A percentile compares a stretch with the other conserved stretches of the same genome.
Conservation (phyloP, 2,329 filamentous ascomycete species). For the Capronia americana region DNA sequence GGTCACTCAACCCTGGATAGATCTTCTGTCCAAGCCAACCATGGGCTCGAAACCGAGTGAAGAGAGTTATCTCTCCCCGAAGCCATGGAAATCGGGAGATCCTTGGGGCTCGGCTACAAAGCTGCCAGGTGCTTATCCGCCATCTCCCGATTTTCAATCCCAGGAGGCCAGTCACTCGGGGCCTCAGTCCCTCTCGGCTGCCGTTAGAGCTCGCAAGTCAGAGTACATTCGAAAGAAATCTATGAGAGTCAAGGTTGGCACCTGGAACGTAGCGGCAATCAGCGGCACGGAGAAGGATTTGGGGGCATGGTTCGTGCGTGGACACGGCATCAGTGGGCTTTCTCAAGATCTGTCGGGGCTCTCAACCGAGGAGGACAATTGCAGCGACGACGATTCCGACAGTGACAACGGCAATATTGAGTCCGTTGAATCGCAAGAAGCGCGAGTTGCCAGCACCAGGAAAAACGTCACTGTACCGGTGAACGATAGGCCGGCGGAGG, state of each 20-base stretch:
- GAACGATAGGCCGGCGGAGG: conserved; percentile 54
- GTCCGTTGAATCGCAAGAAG: conserved; percentile 56
- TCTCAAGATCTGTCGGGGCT: conserved; percentile 67
- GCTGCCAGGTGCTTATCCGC: conserved; percentile 59
- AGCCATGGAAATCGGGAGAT: conserved; percentile 34
- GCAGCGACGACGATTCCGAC: conserved; percentile 34
- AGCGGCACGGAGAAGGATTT: conserved; percentile 87
- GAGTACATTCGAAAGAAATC: conserved; percentile 80
- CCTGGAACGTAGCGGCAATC: conserved; percentile 91
- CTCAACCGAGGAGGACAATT: conserved; percentile 39
- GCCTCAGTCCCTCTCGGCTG: conserved; percentile 58
- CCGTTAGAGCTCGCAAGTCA: conserved; percentile 71
- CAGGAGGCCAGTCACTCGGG: conserved; percentile 39
- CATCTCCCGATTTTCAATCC: conserved; percentile 34
- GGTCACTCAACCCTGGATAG: neutral
- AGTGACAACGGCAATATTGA: conserved; percentile 44
- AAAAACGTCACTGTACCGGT: conserved; percentile 53
- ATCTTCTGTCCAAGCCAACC: conserved; percentile 6
- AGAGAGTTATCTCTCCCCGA: conserved; percentile 27
- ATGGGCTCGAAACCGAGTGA: conserved; percentile 30
- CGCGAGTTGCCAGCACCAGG: conserved; percentile 50
- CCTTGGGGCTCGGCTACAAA: conserved; percentile 43
- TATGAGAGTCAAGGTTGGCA: conserved; percentile 86
- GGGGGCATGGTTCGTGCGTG: conserved; percentile 83
- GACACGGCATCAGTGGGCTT: conserved; percentile 74